A percentile compares a stretch with the other conserved stretches of the same genome.
These are phyloP conservation scores for Micractinium conductrix DNA, from an alignment of 139 green algal genomes.

Conservation along the genomic window DNA sequence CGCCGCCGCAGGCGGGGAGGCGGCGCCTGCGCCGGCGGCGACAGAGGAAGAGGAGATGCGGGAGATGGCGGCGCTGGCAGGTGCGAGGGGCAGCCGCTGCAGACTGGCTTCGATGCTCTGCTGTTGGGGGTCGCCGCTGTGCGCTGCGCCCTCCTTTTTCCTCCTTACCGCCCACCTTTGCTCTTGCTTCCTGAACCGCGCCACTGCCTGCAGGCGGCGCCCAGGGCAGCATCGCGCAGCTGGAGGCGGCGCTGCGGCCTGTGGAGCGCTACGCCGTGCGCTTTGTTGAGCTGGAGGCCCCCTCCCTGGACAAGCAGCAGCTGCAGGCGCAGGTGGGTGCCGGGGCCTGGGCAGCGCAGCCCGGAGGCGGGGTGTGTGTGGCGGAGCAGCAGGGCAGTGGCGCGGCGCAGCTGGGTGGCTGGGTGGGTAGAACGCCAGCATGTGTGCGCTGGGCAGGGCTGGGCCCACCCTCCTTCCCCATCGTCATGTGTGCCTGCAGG, in stretches of 20 bases:
- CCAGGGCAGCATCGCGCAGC: constrained; percentile 28
- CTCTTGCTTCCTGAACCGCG: not conserved
- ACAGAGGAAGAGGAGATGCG: constrained; percentile 60
- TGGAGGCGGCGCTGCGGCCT: constrained; percentile 57
- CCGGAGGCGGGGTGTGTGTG: no score
- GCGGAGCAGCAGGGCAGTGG: not conserved
- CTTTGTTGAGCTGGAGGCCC: constrained; percentile 50
- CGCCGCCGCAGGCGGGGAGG: not conserved
- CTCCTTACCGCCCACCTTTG: no score
- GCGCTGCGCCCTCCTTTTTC: no score
- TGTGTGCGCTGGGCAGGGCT: not conserved
- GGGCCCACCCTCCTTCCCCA: not conserved
- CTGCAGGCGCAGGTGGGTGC: constrained; percentile 11
- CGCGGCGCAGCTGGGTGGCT: not conserved
- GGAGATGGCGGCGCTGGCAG: constrained; percentile 49
- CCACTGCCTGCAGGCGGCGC: not conserved
- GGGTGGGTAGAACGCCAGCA: not conserved
- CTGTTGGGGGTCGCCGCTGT: no score
- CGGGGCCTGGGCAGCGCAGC: no score
- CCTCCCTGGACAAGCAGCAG: constrained; percentile 26
- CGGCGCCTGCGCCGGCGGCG: constrained; percentile 1
- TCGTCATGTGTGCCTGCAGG: constrained; percentile 32
- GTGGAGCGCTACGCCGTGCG: constrained; percentile 74
- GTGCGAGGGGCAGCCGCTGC: not conserved
- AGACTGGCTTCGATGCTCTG: no score